A percentile compares a stretch with the other conserved stretches of the same genome.
Evolutionary conservation across 805 yeast genomes (phyloP).

Genomic region (Saccharomycopsis sp.): DNA sequence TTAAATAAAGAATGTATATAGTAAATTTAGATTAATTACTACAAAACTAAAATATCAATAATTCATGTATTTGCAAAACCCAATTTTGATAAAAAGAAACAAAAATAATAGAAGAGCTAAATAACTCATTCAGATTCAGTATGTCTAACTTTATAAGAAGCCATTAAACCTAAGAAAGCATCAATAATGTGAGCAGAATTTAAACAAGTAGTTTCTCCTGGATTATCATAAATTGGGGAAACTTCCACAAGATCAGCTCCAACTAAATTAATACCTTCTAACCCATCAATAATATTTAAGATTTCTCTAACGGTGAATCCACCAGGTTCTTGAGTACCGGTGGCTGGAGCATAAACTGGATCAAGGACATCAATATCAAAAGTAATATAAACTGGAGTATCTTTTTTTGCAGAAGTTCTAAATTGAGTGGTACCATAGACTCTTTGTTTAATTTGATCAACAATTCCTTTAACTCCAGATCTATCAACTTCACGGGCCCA

Average conservation of each 20-base stretch:
- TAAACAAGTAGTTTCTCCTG: slow-evolving; percentile 44
- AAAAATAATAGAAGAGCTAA: too few relatives aligned
- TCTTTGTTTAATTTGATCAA: slow-evolving; percentile 24
- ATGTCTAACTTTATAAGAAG: slow-evolving; percentile 15
- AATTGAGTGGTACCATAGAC: slow-evolving; percentile 19
- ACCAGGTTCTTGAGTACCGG: slow-evolving; percentile 63
- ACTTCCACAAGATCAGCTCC: slow-evolving; percentile 69
- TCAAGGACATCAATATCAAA: slow-evolving; percentile 52
- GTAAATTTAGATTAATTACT: too few relatives aligned
- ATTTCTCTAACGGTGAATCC: slow-evolving; percentile 56
- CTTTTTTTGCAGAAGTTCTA: slow-evolving; percentile 20
- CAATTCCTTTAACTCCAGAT: slow-evolving; percentile 28
- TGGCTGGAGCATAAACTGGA: slow-evolving; percentile 55
- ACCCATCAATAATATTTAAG: slow-evolving; percentile 41
- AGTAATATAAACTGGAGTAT: slow-evolving; percentile 29
- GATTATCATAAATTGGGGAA: slow-evolving; percentile 44
- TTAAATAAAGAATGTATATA: too few relatives aligned
- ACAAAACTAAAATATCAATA: too few relatives aligned
- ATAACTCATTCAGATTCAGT: too few relatives aligned
- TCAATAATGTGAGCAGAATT: slow-evolving; percentile 53
- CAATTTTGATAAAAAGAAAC: too few relatives aligned
- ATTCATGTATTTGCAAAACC: too few relatives aligned
- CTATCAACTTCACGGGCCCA: slow-evolving; percentile 35
- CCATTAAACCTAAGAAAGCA: slow-evolving; percentile 36
- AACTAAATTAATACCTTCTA: slow-evolving; percentile 45